Evolutionary conservation across 495 filamentous ascomycete species (phyloP).

Genomic region (Bathelium albidoporum): DNA sequence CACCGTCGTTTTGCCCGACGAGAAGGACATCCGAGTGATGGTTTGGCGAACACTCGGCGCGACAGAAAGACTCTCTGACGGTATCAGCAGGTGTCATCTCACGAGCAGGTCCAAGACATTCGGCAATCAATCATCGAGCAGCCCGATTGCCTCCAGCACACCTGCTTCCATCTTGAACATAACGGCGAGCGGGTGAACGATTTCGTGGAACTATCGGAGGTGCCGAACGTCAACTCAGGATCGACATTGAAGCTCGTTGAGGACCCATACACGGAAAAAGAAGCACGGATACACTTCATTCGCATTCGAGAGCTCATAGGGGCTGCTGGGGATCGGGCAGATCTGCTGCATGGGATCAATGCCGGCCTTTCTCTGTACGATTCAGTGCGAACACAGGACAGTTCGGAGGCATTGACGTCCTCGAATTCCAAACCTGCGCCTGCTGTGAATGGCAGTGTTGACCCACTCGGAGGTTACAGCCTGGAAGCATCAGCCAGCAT

Average conservation of each 20-base stretch:
- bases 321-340: conserved; percentile 76
- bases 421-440: not conserved
- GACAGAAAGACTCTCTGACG: not conserved
- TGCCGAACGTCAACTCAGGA: conserved; percentile 61
- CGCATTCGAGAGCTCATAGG: conserved; percentile 87
- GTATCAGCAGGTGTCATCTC: conserved; percentile 59
- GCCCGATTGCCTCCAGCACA: conserved; percentile 90
- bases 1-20: not conserved
- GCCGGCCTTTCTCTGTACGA: conserved; percentile 87
- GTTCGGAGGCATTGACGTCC: not conserved
- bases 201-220: conserved; percentile 85
- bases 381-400: conserved; percentile 35
- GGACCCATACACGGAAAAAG: conserved; percentile 97
- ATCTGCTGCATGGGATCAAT: conserved; percentile 75
- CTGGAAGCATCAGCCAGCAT: conserved; percentile 57
- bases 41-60: not conserved
- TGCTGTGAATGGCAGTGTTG: not conserved
- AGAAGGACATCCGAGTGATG: not conserved
- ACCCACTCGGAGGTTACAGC: conserved; percentile 43
- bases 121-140: conserved; percentile 92
- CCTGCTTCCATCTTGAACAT: conserved; percentile 95
- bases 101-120: conserved; percentile 96
- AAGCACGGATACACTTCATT: conserved; percentile 88
- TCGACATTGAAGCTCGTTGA: conserved; percentile 75
- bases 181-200: conserved; percentile 82